A percentile compares a stretch with the other conserved stretches of the same genome.
Evolutionary conservation across 169 alveolate genomes (phyloP).

Genomic region (Plasmodium knowlesi): DNA sequence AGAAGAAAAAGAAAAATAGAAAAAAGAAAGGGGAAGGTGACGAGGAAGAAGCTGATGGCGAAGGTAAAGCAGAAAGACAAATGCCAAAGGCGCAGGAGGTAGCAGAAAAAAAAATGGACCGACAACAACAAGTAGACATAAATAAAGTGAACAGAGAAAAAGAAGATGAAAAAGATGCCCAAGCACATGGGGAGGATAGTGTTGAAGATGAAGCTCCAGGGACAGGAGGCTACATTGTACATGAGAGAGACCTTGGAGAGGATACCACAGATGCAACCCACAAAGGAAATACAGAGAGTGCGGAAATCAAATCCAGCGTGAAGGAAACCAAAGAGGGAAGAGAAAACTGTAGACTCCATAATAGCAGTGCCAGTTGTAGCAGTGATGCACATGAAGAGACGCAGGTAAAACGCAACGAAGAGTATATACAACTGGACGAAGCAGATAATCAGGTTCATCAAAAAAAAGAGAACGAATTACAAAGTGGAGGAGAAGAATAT

Average conservation of each 20-base stretch:
- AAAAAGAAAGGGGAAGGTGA: neutral
- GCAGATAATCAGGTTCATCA: neutral
- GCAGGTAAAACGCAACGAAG: neutral
- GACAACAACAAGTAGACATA: neutral
- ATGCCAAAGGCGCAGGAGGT: neutral
- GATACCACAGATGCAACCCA: neutral
- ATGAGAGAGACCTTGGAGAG: neutral
- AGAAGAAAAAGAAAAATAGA: neutral
- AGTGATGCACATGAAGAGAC: neutral
- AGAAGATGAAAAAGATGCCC: neutral
- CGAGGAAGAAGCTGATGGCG: neutral
- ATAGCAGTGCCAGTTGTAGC: neutral
- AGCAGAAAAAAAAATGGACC: neutral
- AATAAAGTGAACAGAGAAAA: neutral
- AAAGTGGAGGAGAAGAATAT: neutral
- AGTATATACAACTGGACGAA: neutral
- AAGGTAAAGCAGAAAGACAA: neutral
- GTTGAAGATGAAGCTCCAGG: neutral
- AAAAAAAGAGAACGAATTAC: neutral
- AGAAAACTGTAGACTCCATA: neutral
- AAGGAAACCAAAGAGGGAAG: neutral
- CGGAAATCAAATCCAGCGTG: neutral
- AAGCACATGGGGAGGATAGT: neutral
- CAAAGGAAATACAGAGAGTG: neutral
- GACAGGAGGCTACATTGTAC: neutral